phyloP scores from a whole-genome alignment of 129 eudicot species.

The Oenanthe sinensis region DNA sequence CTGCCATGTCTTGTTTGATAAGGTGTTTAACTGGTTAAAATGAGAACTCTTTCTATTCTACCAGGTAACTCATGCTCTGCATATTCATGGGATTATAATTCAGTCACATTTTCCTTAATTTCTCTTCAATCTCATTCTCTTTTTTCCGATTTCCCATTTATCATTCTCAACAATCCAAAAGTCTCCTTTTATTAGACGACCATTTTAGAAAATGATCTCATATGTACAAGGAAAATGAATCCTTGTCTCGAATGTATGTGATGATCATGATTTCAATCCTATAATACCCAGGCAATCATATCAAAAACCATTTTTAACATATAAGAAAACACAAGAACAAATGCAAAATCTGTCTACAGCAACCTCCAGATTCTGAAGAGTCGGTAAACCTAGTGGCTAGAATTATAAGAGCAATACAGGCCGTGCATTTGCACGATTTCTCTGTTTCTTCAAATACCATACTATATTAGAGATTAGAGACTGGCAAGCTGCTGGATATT shows the following conservation, averaged over 20 bases:
- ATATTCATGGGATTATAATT: too few relatives aligned
- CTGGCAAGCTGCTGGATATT: slow-evolving; percentile 71
- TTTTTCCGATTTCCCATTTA: too few relatives aligned
- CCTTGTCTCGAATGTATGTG: background rate
- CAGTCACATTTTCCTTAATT: too few relatives aligned
- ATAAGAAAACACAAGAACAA: background rate
- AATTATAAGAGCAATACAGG: background rate
- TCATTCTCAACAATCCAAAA: too few relatives aligned
- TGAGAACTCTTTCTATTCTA: background rate
- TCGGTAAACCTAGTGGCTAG: too few relatives aligned
- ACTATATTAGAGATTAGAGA: slow-evolving; percentile 18
- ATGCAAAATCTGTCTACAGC: background rate
- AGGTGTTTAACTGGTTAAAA: too few relatives aligned
- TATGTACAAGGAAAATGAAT: too few relatives aligned
- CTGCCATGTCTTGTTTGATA: too few relatives aligned
- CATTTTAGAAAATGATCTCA: background rate
- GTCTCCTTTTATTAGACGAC: background rate
- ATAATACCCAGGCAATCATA: background rate
- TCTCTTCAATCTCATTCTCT: too few relatives aligned
- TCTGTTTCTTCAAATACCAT: background rate
- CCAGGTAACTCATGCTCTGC: too few relatives aligned
- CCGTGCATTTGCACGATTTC: background rate
- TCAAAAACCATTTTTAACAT: background rate
- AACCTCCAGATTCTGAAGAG: background rate
- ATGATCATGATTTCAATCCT: too few relatives aligned